Evolutionary conservation across 176 grass and related monocot genomes (phyloP).

Genomic region (Bolboschoenus planiculmis): DNA sequence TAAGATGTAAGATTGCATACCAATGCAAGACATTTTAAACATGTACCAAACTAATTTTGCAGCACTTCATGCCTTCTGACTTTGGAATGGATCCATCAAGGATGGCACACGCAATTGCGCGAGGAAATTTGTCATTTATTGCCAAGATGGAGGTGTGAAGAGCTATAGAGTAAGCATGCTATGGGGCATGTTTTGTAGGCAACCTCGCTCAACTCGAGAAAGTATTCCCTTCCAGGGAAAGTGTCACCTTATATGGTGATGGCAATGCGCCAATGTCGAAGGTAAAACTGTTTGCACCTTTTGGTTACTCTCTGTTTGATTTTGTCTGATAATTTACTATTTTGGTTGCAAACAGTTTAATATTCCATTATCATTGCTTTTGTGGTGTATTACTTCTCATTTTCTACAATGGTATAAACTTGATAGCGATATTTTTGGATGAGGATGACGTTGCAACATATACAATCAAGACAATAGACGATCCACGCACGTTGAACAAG

Average conservation of each 20-base stretch:
- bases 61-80: conserved; percentile 61
- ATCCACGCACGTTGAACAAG: conserved; percentile 53
- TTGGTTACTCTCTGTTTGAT: neutral
- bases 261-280: conserved; percentile 40
- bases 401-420: neutral
- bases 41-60: neutral
- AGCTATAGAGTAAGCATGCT: conserved; percentile 40
- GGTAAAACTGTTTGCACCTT: conserved; percentile 5
- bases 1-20: neutral
- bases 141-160: conserved; percentile 45
- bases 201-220: conserved; percentile 32
- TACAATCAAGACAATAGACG: conserved; percentile 40
- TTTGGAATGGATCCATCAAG: conserved; percentile 48
- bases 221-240: conserved; percentile 45
- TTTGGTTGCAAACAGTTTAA: neutral
- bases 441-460: conserved; percentile 46
- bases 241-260: conserved; percentile 33
- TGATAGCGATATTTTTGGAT: conserved; percentile 26
- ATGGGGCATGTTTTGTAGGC: conserved; percentile 19
- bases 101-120: conserved; percentile 48
- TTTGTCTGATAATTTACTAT: neutral
- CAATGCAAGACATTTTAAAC: neutral
- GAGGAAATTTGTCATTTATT: conserved; percentile 29
- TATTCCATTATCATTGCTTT: neutral
- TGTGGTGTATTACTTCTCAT: neutral